Conservation (phyloP, 2,329 filamentous ascomycete genomes). For the Microdochium nivale region DNA sequence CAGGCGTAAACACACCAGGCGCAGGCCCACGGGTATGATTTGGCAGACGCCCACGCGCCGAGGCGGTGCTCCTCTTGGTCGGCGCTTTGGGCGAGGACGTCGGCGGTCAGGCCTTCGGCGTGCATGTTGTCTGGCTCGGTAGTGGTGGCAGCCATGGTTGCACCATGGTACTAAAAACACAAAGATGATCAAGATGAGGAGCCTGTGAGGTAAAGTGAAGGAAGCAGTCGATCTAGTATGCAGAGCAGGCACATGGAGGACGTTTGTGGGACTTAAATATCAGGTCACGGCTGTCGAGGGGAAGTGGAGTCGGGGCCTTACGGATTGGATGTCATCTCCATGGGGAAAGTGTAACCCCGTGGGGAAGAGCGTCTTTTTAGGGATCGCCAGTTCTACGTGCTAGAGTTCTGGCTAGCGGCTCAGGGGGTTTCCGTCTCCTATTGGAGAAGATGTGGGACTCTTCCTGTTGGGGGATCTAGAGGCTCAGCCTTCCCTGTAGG, state of each 20-base stretch:
- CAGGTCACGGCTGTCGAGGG: no score
- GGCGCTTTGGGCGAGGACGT: not conserved
- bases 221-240: no score
- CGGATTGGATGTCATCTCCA: not conserved
- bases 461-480: not conserved
- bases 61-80: not conserved
- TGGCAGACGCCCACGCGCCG: slow-evolving; percentile 17
- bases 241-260: no score
- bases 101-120: not conserved
- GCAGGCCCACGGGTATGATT: slow-evolving; percentile 35
- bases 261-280: no score
- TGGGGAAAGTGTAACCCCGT: not conserved
- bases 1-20: slow-evolving; percentile 53
- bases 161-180: not conserved
- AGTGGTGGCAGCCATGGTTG: not conserved
- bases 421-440: not conserved
- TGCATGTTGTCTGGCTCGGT: not conserved
- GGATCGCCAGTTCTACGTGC: no score
- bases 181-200: not conserved
- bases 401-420: no score
- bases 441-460: not conserved
- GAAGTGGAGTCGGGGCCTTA: no score
- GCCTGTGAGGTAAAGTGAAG: not conserved
- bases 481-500: not conserved
- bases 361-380: no score